Evolutionary conservation across 1,139 yeast genomes (phyloP), one percentile per base, ranked within the genome.

Genomic region (Casaregolazyma suthepensis): DNA sequence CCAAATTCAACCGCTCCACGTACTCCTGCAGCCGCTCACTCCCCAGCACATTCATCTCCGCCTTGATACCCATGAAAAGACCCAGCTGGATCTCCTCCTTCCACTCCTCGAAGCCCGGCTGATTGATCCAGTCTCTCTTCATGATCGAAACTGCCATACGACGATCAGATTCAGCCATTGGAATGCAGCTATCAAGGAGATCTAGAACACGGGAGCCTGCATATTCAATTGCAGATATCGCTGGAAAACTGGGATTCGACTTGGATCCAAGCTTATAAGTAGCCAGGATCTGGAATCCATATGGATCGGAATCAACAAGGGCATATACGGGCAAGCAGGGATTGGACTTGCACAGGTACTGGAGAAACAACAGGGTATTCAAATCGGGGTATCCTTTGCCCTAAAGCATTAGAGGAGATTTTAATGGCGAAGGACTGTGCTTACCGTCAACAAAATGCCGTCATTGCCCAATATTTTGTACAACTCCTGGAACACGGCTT

Each of bases 301-400:
- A 81, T 0, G 88, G 82, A 64, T 87, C 96, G 5, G 87, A 78
- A 66, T 79, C 78, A 52, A 81, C 74, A 29, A 75, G 56, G 3
- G 75, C 80, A 67, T 68, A 77, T 56, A 78, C 75, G 59, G 73
- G 87, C 57, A 64, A 76, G 66, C 63, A 68, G 0, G 77, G 84
- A 63, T 77, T 75, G 52, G 74, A 71, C 54, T 67, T 66, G 56
- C 78, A 66, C 56, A 84, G 73, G 55, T 75, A 70, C 26, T 75
- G 76, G 7, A 88, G 75, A 60, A 87, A 79, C 56, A 74, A 75
- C 22, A 83, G 81, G 19, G 87, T 85, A 53, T 83, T 74, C 50
- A 79, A 72, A 64, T 87, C 94, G 0, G 94, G 91, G 59, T 74
- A 85, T 3, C 94, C 94, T 65, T 82, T 82, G 0, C 88, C 91